Base-by-base conservation (phyloP, 345 rosid genomes). In the Rhizophora mangle region DNA sequence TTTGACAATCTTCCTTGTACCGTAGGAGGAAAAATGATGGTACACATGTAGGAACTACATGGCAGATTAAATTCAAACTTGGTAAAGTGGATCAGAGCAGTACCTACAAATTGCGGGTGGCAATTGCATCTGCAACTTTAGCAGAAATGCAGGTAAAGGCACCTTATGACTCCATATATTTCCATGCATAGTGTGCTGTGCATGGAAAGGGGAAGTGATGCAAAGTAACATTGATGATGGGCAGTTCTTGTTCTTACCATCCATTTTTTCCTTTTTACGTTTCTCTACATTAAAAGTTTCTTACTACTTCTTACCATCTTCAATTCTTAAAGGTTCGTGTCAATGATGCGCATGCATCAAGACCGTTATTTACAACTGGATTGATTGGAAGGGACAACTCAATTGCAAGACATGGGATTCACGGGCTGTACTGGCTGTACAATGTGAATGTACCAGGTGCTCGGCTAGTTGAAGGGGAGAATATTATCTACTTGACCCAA, bases 21-120 rank as follows among this genome's bases (percentile, higher is more conserved):
- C 27, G 24, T 78, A 87, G 89, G 85, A 72, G 64, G 68, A 77
- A 61, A 68, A 84, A 73, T 29, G 71, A 76, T 37, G 71, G 54
- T 37, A 66, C 82, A 21, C 71, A 75, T 72, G 81, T 72, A 39
- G 90, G 88, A 75, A 66, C 75, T 3, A 70, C 75, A 6, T 76
- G 79, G 79, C 74, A 70, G 32, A 71, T 76, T 57, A 67, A 71
- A 68, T 76, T 70, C 64, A 43, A 43, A 20, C 75, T 76, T 18
- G 75, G 71, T 58, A 56, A 56, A 22, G 64, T 71, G 46, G 72
- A 71, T 47, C 58, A 30, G 4, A 66, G 8, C 26, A 39, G 54
- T 32, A 67, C 22, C 8, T 76, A 76, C 37, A 65, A 52, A 26
- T 56, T 76, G 31, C 46, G 79, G 3, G 61, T 76, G 53, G 79